Conservation (phyloP, 768 basidiomycete species). For the Naematelia aurantialba region DNA sequence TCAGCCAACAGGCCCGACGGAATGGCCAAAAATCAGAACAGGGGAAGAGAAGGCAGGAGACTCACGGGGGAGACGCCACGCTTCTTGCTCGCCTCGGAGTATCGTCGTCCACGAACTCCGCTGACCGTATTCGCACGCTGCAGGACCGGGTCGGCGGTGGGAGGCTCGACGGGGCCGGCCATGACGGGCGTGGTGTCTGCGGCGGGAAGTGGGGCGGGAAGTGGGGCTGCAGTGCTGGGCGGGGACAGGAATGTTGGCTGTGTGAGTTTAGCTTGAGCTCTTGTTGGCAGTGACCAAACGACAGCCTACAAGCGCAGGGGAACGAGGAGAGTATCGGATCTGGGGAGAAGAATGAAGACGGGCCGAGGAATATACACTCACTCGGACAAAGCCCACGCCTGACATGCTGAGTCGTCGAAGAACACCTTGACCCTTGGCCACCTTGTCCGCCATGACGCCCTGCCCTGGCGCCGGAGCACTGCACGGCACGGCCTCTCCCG, state of each 20-base stretch:
- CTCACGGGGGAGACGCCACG: slow-evolving; percentile 44
- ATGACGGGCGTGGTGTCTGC: background rate
- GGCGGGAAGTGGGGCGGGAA: background rate
- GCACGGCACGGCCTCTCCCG: no score
- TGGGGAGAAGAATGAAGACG: background rate
- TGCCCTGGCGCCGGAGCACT: background rate
- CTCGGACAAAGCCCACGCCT: slow-evolving; percentile 23
- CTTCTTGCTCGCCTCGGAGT: slow-evolving; percentile 36
- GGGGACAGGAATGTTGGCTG: slow-evolving; percentile 9
- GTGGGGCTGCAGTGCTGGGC: background rate
- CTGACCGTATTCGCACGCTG: slow-evolving; percentile 9
- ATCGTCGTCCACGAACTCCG: slow-evolving; percentile 23
- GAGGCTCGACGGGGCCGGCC: background rate
- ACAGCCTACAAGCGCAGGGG: background rate
- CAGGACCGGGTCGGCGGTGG: slow-evolving; percentile 1
- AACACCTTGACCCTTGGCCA: slow-evolving; percentile 40
- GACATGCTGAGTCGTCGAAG: slow-evolving; percentile 37
- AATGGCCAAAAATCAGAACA: background rate
- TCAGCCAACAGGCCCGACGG: slow-evolving; percentile 4
- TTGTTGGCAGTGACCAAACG: no score
- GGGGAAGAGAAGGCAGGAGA: background rate
- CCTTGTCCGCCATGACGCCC: slow-evolving; percentile 41
- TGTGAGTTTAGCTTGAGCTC: no score
- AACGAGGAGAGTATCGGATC: slow-evolving; percentile 4
- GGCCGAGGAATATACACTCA: slow-evolving; percentile 15